Evolutionary conservation across 2,329 filamentous ascomycete genomes (phyloP).

Genomic region (Cyphellophora attinorum): DNA sequence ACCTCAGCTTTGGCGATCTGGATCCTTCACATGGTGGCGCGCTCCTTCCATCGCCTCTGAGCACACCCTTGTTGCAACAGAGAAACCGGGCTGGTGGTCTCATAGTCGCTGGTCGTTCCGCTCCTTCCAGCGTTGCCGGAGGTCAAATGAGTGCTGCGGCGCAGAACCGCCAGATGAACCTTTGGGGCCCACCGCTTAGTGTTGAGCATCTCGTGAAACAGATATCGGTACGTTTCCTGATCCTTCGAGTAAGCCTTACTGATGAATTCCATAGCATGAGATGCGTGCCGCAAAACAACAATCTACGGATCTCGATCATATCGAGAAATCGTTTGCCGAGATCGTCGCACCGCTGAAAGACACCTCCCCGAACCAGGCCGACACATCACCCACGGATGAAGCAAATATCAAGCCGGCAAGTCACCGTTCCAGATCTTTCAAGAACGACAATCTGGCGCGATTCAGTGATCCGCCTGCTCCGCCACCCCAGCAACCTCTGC

Average conservation of each 20-base stretch:
- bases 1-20: constrained; percentile 76
- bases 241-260: constrained; percentile 1
- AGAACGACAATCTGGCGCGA: constrained; percentile 67
- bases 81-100: constrained; percentile 62
- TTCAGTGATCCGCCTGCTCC: constrained; percentile 92
- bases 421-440: constrained; percentile 38
- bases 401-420: constrained; percentile 31
- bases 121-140: constrained; percentile 45
- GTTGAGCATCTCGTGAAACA: constrained; percentile 92
- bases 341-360: constrained; percentile 63
- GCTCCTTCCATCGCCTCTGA: constrained; percentile 60
- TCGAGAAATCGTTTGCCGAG: constrained; percentile 69
- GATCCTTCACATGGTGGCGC: constrained; percentile 66
- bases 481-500: constrained; percentile 83
- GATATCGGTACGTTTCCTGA: constrained; percentile 54
- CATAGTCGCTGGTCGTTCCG: constrained; percentile 55
- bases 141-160: constrained; percentile 49
- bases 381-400: constrained; percentile 24
- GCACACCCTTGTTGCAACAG: constrained; percentile 55
- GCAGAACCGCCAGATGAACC: constrained; percentile 67
- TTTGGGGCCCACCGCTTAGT: constrained; percentile 72
- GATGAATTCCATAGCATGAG: constrained; percentile 57
- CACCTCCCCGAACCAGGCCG: constrained; percentile 29
- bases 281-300: constrained; percentile 85
- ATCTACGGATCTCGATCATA: constrained; percentile 72